These are phyloP conservation scores for Ceratocystis albifundus DNA, from an alignment of 2,329 filamentous ascomycete genomes.

Conservation along the genomic window DNA sequence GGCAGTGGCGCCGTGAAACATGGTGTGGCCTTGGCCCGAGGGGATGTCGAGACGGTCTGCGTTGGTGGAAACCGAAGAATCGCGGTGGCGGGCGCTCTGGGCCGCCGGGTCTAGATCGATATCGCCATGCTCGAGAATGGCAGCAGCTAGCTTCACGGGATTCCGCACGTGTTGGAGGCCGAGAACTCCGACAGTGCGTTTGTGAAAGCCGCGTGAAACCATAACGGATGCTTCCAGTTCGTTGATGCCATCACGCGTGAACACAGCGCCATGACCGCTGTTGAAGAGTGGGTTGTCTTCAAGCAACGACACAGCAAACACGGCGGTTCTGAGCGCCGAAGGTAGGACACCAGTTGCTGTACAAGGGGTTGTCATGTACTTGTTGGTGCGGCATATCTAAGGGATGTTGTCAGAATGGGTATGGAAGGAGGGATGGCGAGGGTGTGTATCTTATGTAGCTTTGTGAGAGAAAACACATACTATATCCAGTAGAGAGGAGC, in stretches of 20 bases:
- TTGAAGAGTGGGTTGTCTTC: conserved; percentile 80
- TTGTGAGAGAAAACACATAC: conserved; percentile 30
- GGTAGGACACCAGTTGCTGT: conserved; percentile 29
- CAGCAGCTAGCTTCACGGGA: conserved; percentile 61
- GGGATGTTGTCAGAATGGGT: neutral
- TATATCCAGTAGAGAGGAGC: conserved; percentile 49
- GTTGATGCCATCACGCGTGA: conserved; percentile 69
- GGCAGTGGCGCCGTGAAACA: conserved; percentile 55
- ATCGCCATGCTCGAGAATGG: conserved; percentile 58
- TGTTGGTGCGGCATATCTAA: conserved; percentile 37
- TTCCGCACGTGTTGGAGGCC: conserved; percentile 64
- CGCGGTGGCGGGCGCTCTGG: conserved; percentile 26
- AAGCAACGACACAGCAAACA: conserved; percentile 61
- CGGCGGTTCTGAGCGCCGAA: conserved; percentile 60
- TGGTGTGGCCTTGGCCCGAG: conserved; percentile 56
- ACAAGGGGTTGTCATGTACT: conserved; percentile 36
- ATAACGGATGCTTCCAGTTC: conserved; percentile 82
- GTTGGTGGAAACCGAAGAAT: neutral
- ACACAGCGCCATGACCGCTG: conserved; percentile 71
- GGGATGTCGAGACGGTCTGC: conserved; percentile 34
- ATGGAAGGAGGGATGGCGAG: neutral
- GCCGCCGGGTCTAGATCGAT: conserved; percentile 39
- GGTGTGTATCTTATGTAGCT: too few species aligned
- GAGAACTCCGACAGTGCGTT: conserved; percentile 68
- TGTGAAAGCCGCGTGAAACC: conserved; percentile 61